These are phyloP conservation scores for Botrytis sinoallii DNA, from an alignment of 2,329 filamentous ascomycete genomes.

Conservation along the genomic window DNA sequence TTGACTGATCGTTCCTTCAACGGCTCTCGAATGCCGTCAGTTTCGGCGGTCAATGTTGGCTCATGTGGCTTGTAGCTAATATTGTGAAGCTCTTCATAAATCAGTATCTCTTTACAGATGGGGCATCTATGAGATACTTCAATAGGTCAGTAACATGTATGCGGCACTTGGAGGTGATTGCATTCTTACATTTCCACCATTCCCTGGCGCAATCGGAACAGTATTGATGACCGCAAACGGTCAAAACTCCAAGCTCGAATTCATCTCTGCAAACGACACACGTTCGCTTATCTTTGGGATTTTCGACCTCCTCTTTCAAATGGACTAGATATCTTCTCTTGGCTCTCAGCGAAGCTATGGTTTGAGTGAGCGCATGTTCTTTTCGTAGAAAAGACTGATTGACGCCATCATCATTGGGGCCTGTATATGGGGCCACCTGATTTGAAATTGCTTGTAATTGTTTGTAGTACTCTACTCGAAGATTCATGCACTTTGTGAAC, in stretches of 20 bases:
- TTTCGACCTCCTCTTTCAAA: constrained; percentile 41
- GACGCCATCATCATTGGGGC: constrained; percentile 37
- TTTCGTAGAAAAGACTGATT: constrained; percentile 53
- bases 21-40: constrained; percentile 46
- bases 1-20: constrained; percentile 30
- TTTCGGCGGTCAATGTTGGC: constrained; percentile 57
- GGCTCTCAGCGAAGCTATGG: constrained; percentile 61
- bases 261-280: constrained; percentile 82
- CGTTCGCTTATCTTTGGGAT: constrained; percentile 60
- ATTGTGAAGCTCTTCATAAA: constrained; percentile 69
- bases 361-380: constrained; percentile 53
- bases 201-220: constrained; percentile 81
- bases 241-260: constrained; percentile 78
- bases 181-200: constrained; percentile 58
- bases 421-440: constrained; percentile 72
- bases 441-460: constrained; percentile 92
- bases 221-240: constrained; percentile 87
- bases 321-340: constrained; percentile 70
- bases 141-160: constrained; percentile 1
- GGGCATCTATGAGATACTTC: constrained; percentile 22
- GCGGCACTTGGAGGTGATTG: background rate
- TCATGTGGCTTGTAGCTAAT: constrained; percentile 80
- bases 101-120: constrained; percentile 72
- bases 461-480: constrained; percentile 82
- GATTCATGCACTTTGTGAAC: constrained; percentile 78